Evolutionary conservation across 148 eudicot genomes (phyloP), one percentile per base, ranked within the genome.

Genomic region (Nepenthes mirabilis): DNA sequence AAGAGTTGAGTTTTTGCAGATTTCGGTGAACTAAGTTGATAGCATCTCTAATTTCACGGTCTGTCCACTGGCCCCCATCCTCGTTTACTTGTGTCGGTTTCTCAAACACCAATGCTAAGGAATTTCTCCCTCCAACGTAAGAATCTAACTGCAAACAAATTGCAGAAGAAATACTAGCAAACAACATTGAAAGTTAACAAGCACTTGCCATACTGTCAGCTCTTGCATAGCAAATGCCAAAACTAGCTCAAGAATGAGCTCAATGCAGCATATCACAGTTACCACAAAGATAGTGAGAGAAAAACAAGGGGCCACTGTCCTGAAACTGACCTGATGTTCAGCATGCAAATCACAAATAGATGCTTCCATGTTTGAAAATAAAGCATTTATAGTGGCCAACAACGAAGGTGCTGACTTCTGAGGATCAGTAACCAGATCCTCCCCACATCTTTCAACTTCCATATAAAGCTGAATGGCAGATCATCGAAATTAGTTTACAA

Each of bases 11-110:
- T 69, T 80, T 86, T 50, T 66, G 73, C 47, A 94, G 84, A 70
- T 89, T 94, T 67, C 76, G 82, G 67, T 86, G 74, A 23, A 94
- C 72, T 66, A 77, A 43, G 59, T 80, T 78, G 64, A 80, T 71
- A 56, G 95, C 91, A 77, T 86, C 83, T 63, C 79, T 66, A 67
- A 79, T 78, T 70, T 86, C 91, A 68, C 72, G 77, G 54, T 85
- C 95, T 43, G 90, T 82, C 95, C 94, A 86, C 65, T 84, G 84
- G 60, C 83, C 75, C 14, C 70, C 89, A 76, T 80, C 87, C 60
- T 70, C 77, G 55, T 71, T 77, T 57, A 76, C 81, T 75, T 79
- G 90, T 57, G 84, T 79, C 64, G 81, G 74, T 72, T 84, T 84
- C 60, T 74, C 82, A 68, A 89, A 84, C 62, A 73, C 66, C 43